phyloP scores from a whole-genome alignment of 495 filamentous ascomycete species.

The Aspergillus campestris region DNA sequence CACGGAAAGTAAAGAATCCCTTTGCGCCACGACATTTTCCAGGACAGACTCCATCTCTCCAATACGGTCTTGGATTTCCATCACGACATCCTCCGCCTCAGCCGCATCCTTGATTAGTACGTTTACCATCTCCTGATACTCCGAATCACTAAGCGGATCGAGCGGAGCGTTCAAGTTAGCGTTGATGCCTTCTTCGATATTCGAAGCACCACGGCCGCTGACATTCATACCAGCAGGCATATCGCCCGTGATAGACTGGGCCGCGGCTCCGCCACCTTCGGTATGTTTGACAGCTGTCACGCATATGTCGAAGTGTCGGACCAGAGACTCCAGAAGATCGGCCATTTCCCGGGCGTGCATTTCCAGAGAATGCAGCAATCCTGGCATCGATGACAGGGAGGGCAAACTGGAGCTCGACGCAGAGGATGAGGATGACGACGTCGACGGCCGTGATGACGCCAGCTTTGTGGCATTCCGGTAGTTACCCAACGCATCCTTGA shows the following conservation, averaged over 20 bases:
- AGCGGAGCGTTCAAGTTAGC: slow-evolving; percentile 43
- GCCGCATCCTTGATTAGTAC: slow-evolving; percentile 76
- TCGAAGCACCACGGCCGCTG: slow-evolving; percentile 33
- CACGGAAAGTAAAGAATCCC: slow-evolving; percentile 38
- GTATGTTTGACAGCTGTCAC: slow-evolving; percentile 87
- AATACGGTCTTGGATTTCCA: slow-evolving; percentile 69
- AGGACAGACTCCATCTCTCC: slow-evolving; percentile 60
- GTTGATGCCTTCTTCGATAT: slow-evolving; percentile 52
- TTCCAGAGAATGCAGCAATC: slow-evolving; percentile 64
- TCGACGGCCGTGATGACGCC: slow-evolving; percentile 32
- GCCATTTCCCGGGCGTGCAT: slow-evolving; percentile 79
- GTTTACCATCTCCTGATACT: slow-evolving; percentile 72
- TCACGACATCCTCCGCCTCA: slow-evolving; percentile 83
- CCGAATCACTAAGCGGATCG: slow-evolving; percentile 64
- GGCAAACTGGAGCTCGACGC: slow-evolving; percentile 30
- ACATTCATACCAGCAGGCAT: slow-evolving; percentile 54
- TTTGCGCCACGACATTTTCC: slow-evolving; percentile 48
- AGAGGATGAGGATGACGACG: slow-evolving; percentile 31
- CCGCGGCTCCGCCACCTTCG: slow-evolving; percentile 75
- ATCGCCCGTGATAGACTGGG: slow-evolving; percentile 49
- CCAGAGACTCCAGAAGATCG: slow-evolving; percentile 67
- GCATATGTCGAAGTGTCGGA: slow-evolving; percentile 90
- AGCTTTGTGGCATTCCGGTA: slow-evolving; percentile 33
- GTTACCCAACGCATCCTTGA: slow-evolving; percentile 49
- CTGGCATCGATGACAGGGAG: slow-evolving; percentile 47